phyloP scores from a whole-genome alignment of 164 flowering plant genomes.

The Houttuynia cordata region DNA sequence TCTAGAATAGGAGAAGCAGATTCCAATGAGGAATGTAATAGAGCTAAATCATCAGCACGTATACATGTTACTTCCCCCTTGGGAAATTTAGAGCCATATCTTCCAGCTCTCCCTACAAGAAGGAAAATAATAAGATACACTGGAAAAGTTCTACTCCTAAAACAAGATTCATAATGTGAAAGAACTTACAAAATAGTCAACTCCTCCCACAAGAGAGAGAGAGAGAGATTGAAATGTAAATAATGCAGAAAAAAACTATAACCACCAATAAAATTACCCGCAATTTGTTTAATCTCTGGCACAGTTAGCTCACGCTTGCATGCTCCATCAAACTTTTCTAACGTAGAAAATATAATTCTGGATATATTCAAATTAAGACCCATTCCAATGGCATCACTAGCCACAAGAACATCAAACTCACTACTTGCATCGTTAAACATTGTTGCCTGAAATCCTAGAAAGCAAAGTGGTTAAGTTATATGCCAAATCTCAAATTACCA shows the following conservation, averaged over 20 bases:
- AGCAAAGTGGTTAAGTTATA: too few species aligned
- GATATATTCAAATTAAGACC: constrained; percentile 94
- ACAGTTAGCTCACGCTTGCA: constrained; percentile 59
- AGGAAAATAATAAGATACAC: constrained; percentile 1
- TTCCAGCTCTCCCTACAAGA: constrained; percentile 89
- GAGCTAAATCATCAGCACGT: constrained; percentile 52
- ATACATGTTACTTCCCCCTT: constrained; percentile 89
- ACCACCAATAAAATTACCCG: constrained; percentile 33
- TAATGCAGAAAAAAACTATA: too few species aligned
- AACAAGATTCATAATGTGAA: too few species aligned
- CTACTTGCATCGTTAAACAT: too few species aligned
- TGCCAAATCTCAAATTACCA: too few species aligned
- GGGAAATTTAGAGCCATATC: constrained; percentile 87
- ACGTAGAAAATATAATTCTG: constrained; percentile 75
- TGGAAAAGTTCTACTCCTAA: too few species aligned
- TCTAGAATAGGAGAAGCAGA: constrained; percentile 71
- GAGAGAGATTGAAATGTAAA: too few species aligned
- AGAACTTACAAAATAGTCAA: too few species aligned
- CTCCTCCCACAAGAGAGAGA: too few species aligned
- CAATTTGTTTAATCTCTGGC: constrained; percentile 93
- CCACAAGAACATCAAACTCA: constrained; percentile 95
- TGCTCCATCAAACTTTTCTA: constrained; percentile 75
- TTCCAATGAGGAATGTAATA: constrained; percentile 65
- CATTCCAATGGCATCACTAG: constrained; percentile 99
- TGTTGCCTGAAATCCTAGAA: too few species aligned